Conservation (phyloP, 1,284 basidiomycete species). For the Chiua sp. region DNA sequence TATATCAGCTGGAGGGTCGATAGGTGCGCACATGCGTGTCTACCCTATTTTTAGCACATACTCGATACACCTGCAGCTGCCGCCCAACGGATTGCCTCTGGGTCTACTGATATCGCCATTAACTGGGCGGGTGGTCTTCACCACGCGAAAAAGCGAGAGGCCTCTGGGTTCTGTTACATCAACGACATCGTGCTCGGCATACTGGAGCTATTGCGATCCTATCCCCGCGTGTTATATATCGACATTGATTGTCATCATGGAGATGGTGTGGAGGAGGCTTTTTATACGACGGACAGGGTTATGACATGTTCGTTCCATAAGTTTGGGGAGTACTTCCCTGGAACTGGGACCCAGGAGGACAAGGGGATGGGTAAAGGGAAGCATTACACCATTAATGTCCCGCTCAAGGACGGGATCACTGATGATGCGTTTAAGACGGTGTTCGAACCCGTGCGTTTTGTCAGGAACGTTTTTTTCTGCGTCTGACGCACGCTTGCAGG, state of each 20-base stretch:
- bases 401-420: conserved; percentile 92
- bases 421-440: conserved; percentile 85
- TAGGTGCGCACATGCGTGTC: conserved; percentile 52
- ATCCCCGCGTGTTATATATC: conserved; percentile 93
- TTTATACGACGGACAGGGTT: conserved; percentile 50
- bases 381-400: conserved; percentile 94
- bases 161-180: conserved; percentile 96
- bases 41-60: not conserved
- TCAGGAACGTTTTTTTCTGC: not conserved
- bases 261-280: too few relatives aligned
- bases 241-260: conserved; percentile 67
- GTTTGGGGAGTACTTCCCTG: conserved; percentile 97
- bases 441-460: conserved; percentile 81
- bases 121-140: conserved; percentile 99
- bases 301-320: conserved; percentile 96
- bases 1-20: conserved; percentile 94
- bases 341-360: conserved; percentile 90
- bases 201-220: conserved; percentile 24
- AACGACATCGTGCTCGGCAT: conserved; percentile 36
- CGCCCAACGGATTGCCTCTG: conserved; percentile 82
- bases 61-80: conserved; percentile 59
- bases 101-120: conserved; percentile 90
- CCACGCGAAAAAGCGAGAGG: conserved; percentile 98
- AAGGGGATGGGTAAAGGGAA: conserved; percentile 86
- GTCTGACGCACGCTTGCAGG: conserved; percentile 46